These are phyloP conservation scores for Pichia sp. DNA, from an alignment of 1,139 yeast genomes.

Conservation along the genomic window DNA sequence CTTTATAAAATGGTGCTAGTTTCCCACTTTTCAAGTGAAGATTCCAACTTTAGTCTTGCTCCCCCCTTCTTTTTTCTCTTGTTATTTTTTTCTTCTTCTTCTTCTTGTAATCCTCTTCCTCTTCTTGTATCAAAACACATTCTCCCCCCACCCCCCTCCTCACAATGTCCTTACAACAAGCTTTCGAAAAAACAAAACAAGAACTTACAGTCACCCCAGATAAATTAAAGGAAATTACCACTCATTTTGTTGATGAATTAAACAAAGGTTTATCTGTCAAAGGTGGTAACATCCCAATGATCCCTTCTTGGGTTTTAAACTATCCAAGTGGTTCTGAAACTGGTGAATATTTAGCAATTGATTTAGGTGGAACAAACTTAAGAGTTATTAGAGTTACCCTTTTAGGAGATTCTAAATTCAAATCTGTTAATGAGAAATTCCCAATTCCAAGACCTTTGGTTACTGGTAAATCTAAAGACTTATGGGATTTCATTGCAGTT, in stretches of 20 bases:
- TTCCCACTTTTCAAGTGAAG: too few species aligned
- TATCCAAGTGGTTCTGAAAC: conserved; percentile 86
- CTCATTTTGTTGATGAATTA: conserved; percentile 66
- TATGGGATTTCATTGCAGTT: conserved; percentile 83
- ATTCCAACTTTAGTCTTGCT: too few species aligned
- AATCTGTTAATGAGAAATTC: conserved; percentile 77
- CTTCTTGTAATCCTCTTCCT: too few species aligned
- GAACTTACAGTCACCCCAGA: conserved; percentile 57
- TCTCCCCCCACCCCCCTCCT: background rate
- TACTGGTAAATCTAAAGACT: conserved; percentile 64
- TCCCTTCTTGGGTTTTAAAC: conserved; percentile 93
- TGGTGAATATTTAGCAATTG: conserved; percentile 88
- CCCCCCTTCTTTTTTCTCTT: background rate
- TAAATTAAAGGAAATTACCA: conserved; percentile 57
- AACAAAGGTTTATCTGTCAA: conserved; percentile 67
- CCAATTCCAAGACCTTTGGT: conserved; percentile 68
- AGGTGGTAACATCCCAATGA: conserved; percentile 92
- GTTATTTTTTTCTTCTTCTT: background rate
- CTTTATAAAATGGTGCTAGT: too few species aligned
- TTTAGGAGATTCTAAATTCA: conserved; percentile 73
- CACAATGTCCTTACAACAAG: conserved; percentile 11
- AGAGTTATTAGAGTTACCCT: conserved; percentile 81
- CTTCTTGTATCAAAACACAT: too few species aligned
- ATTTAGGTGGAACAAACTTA: conserved; percentile 91
- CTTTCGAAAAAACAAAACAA: conserved; percentile 45